Conservation (phyloP, 2,329 filamentous ascomycete species). For the Madurella fahalii region DNA sequence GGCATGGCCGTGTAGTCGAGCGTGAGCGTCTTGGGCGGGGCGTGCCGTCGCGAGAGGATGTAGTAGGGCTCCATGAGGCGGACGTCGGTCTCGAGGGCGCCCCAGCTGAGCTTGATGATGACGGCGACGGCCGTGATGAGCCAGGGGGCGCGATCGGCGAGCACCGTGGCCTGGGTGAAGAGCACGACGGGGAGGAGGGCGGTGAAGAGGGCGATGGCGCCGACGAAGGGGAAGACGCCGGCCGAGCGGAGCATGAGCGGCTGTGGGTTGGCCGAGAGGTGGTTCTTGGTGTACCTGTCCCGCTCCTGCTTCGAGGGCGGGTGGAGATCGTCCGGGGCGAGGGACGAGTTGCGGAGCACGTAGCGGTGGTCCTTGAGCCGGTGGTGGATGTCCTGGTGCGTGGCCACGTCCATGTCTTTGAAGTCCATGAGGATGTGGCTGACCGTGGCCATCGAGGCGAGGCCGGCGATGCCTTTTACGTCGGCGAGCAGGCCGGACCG, state of each 20-base stretch:
- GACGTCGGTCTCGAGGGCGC: slow-evolving; percentile 62
- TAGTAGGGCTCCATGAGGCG: slow-evolving; percentile 74
- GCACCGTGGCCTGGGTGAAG: slow-evolving; percentile 50
- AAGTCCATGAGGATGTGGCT: slow-evolving; percentile 72
- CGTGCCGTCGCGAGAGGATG: slow-evolving; percentile 62
- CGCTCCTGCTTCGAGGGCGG: slow-evolving; percentile 39
- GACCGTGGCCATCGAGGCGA: slow-evolving; percentile 71
- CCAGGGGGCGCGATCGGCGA: slow-evolving; percentile 62
- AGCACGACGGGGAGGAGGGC: slow-evolving; percentile 58
- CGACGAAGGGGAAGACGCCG: slow-evolving; percentile 58
- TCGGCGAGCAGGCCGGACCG: slow-evolving; percentile 64
- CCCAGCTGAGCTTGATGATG: slow-evolving; percentile 64
- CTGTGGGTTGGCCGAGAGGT: slow-evolving; percentile 59
- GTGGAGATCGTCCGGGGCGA: slow-evolving; percentile 59
- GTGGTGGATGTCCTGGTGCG: slow-evolving; percentile 62
- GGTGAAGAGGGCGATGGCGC: slow-evolving; percentile 53
- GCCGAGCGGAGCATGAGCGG: slow-evolving; percentile 62
- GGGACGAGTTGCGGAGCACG: slow-evolving; percentile 64
- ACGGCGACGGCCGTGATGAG: slow-evolving; percentile 63
- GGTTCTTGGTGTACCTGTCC: slow-evolving; percentile 46
- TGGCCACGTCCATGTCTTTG: slow-evolving; percentile 64
- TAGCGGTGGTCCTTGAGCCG: slow-evolving; percentile 64
- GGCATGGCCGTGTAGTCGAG: slow-evolving; percentile 71
- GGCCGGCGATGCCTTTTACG: slow-evolving; percentile 67
- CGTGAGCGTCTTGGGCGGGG: slow-evolving; percentile 60